Percentiles rank a stretch among this genome's conserved stretches.
Evolutionary conservation across 768 basidiomycete genomes (phyloP).

Genomic region (Leucosporidium creatinivorum): DNA sequence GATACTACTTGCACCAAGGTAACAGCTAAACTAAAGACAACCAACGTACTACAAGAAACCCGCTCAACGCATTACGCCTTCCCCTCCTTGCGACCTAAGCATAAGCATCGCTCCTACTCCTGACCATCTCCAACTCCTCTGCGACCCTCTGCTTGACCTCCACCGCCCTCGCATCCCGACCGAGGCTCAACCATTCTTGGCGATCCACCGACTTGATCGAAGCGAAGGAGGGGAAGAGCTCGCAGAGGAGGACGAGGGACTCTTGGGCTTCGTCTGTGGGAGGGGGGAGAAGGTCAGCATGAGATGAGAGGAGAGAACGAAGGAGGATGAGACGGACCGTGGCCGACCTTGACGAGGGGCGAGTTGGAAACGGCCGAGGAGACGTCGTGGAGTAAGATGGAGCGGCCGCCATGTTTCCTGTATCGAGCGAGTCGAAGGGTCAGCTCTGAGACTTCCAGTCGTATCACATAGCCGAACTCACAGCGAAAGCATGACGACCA

Average conservation of each 20-base stretch:
- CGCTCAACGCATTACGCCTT: no score
- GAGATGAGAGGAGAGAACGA: neutral
- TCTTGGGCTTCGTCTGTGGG: constrained; percentile 24
- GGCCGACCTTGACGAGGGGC: constrained; percentile 19
- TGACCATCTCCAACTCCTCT: neutral
- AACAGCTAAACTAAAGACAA: no score
- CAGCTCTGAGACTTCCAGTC: neutral
- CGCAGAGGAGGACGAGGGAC: constrained; percentile 21
- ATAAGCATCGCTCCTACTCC: no score
- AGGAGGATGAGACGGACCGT: neutral
- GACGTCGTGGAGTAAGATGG: constrained; percentile 24
- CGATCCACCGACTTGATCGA: constrained; percentile 18
- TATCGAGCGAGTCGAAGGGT: neutral
- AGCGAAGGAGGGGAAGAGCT: constrained; percentile 24
- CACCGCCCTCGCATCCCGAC: constrained; percentile 3
- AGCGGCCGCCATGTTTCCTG: constrained; percentile 7
- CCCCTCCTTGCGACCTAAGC: no score
- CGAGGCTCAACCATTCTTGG: constrained; percentile 17
- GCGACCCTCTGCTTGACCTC: constrained; percentile 23
- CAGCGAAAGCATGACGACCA: constrained; percentile 16
- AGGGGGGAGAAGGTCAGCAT: no score
- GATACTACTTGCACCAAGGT: no score
- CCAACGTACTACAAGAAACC: no score
- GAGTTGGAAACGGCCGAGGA: constrained; percentile 28
- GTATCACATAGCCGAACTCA: neutral